Base-by-base conservation (phyloP, 352 stramenopile species). In the Pythium periplocum region DNA sequence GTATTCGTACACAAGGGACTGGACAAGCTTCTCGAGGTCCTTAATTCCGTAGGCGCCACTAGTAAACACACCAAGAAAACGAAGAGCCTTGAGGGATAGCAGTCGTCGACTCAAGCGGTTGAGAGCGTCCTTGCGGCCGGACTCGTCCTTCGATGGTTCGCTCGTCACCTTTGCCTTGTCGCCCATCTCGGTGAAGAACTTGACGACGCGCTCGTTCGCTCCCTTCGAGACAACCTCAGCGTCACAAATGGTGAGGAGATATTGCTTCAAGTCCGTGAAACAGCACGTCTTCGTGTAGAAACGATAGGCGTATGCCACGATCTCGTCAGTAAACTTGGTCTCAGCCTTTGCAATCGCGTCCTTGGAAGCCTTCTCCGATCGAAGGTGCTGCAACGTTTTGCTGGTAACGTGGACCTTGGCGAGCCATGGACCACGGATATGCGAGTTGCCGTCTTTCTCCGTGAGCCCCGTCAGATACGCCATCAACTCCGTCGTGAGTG, bases 231-330 rank as follows among this genome's bases (percentile, higher is more conserved):
- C 63, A 3, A 62, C 45, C 1, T 57, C 47, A 3, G 49, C 70
- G 32, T 71, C 56, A 5, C 62, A 58, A 4, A 75, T 59, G n/a
- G 80, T 46, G 43, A 54, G 55, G 3, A 90, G 62, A 43, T 88
- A 94, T 56, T 89, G 80, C 65, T 92, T 84, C 35, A 95, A 64
- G 53, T 95, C 84, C 49, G 80, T 80, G 60, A 95, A 93, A 56
- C 84, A 95, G 73, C 82, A 93, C 45, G 77, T 78, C 63, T 95
- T 95, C 8, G 66, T 78, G 53, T 77, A 77, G 64, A 93, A 92
- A 6, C 64, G 69, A 31, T 87, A 65, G 38, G 73, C 66, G 66
- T 95, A 95, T 31, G 51, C 54, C 36, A 78, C 32, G 10, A 94
- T 77, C 12, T 60, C 48, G 26, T 74, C 61, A 50, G 83, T 59